Evolutionary conservation across 148 eudicot genomes (phyloP).

Genomic region (Rheum nobile): DNA sequence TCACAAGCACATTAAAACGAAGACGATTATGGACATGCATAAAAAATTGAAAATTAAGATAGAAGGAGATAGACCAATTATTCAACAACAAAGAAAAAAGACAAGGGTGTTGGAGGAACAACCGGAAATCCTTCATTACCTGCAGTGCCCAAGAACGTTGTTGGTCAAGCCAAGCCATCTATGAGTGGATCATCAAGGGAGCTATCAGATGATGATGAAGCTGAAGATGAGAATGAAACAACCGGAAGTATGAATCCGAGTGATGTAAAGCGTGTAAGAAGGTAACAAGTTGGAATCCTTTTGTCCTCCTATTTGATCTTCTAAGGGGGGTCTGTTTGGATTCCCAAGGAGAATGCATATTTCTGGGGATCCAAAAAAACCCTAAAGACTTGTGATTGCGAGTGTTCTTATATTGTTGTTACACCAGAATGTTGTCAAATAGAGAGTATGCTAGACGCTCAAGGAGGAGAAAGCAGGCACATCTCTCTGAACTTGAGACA

Average conservation of each 20-base stretch:
- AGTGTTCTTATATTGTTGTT: not conserved
- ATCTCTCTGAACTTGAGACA: conserved; percentile 87
- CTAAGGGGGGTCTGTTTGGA: too few species aligned
- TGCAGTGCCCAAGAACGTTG: conserved; percentile 40
- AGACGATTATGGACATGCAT: too few species aligned
- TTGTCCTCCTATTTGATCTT: too few species aligned
- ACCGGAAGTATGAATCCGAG: conserved; percentile 55
- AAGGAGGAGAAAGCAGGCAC: conserved; percentile 96
- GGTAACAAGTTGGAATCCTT: conserved; percentile 24
- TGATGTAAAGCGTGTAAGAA: conserved; percentile 78
- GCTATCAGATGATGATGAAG: conserved; percentile 62
- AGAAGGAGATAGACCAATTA: too few species aligned
- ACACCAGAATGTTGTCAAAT: conserved; percentile 89
- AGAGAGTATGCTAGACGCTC: conserved; percentile 99
- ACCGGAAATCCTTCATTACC: conserved; percentile 48
- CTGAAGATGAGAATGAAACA: conserved; percentile 80
- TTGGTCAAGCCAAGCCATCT: conserved; percentile 52
- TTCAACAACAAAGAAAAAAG: too few species aligned
- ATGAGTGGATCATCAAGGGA: conserved; percentile 87
- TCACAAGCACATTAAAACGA: too few species aligned
- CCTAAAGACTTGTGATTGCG: too few species aligned
- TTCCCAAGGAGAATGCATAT: too few species aligned
- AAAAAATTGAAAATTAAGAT: too few species aligned
- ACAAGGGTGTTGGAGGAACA: conserved; percentile 42
- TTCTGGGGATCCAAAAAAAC: too few species aligned